Base-by-base conservation (phyloP, 2,329 filamentous ascomycete genomes). In the Triangularia setosa region DNA sequence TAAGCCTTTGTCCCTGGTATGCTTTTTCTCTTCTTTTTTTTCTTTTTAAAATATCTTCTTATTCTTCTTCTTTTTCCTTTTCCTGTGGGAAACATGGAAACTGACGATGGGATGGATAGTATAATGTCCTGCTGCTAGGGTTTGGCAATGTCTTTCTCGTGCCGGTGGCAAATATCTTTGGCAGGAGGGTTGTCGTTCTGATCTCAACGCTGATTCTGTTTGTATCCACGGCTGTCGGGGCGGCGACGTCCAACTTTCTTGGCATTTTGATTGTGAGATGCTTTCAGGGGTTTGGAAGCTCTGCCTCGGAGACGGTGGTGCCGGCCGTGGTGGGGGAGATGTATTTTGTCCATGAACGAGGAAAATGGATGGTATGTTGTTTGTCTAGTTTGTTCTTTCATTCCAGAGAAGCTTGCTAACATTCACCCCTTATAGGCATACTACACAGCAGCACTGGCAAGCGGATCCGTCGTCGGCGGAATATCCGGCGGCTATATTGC, bases 401-500 rank as follows among this genome's bases (percentile, higher is more conserved):
- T 30, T 23, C n/a, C 6, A 21, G 18, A 12, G 9, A 8, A 59
- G 44, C 18, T 35, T 6, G 9, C 60, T 64, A 12, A 54, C 40
- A 16, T n/a, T n/a, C 27, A 2, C 3, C n/a, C 24, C 24, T 12
- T 21, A 44, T 48, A 72, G 76, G 75, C 74, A 0, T 58, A 77
- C 1, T 78, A 76, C 59, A 77, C 74, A 0, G 67, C 75, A 0
- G 74, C 72, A 25, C 70, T 78, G 0, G 68, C 70, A 1, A 65
- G 67, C 9, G 76, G 76, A 0, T 73, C 77, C 0, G 66, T 76
- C 0, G 40, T 74, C 1, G 76, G 77, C 1, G 77, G 77, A 0
- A 69, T 78, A 11, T 68, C 68, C 0, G 77, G 77, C 23, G 76
- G 76, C 0, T 78, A 78, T 58, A 76, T 79, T 18, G 74, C 70